Percentiles rank a stretch among this genome's conserved stretches.
Conservation (phyloP, 2,329 filamentous ascomycete species). For the Nannizzia gypsea region DNA sequence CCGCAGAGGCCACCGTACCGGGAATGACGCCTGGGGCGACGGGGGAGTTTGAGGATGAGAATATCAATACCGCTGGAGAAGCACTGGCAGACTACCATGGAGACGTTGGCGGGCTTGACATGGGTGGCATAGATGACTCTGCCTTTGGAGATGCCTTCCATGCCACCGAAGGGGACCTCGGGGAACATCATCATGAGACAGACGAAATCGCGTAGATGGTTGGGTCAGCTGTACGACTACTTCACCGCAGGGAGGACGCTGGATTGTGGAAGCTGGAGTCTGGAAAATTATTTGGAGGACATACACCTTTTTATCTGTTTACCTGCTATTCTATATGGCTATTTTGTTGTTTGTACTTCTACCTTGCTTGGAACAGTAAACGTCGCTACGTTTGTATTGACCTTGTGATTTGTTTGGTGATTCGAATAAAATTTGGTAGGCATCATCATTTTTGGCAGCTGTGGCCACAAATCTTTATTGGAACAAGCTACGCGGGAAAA, state of each 20-base stretch:
- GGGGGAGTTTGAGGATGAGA: slow-evolving; percentile 12
- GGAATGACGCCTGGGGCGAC: slow-evolving; percentile 11
- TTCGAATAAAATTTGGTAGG: not conserved
- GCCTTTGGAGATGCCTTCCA: slow-evolving; percentile 79
- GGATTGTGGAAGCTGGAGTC: not conserved
- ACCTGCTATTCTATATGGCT: not conserved
- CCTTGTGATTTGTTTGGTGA: not conserved
- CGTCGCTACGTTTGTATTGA: not conserved
- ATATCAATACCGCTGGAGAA: slow-evolving; percentile 56
- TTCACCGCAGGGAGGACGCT: too few species aligned
- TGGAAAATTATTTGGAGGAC: not conserved
- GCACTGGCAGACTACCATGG: slow-evolving; percentile 56
- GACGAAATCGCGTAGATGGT: slow-evolving; percentile 29
- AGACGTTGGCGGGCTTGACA: slow-evolving; percentile 41
- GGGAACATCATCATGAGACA: slow-evolving; percentile 25
- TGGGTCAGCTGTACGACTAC: not conserved
- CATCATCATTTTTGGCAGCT: not conserved
- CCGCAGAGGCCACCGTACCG: slow-evolving; percentile 21
- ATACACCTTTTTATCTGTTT: not conserved
- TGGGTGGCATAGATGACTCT: slow-evolving; percentile 61
- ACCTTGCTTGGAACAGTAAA: not conserved
- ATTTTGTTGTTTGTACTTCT: not conserved
- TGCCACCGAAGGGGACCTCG: slow-evolving; percentile 38
- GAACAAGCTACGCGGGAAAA: too few species aligned
- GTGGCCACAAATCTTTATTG: too few species aligned